Percentiles rank a stretch among this genome's conserved stretches.
These are phyloP conservation scores for Auxenochlorella pyrenoidosa DNA, from an alignment of 139 green algal species.

Conservation along the genomic window DNA sequence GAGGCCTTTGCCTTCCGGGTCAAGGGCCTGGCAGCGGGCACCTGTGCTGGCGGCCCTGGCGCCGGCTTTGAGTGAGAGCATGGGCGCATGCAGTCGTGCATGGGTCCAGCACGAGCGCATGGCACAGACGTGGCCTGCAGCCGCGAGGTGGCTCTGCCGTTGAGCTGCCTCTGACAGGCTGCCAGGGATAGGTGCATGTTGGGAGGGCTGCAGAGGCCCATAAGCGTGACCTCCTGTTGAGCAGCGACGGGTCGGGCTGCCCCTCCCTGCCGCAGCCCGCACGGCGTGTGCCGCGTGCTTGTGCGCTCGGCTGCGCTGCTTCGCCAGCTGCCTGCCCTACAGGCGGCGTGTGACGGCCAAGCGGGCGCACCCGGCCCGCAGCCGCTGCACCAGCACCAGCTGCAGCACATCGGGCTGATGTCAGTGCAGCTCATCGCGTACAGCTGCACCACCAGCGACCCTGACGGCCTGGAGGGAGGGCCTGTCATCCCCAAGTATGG, in stretches of 20 bases:
- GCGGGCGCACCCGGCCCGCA: neutral
- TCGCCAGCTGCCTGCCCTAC: neutral
- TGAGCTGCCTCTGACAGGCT: too few species aligned
- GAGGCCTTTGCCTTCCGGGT: neutral
- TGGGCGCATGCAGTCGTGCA: neutral
- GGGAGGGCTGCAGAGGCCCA: too few species aligned
- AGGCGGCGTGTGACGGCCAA: neutral
- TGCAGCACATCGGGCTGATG: neutral
- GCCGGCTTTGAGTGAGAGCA: neutral
- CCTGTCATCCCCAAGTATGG: neutral
- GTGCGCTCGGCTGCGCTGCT: conserved; percentile 2
- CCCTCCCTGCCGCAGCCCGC: neutral
- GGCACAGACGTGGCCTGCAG: too few species aligned
- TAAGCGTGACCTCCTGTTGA: too few species aligned
- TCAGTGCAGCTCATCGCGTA: neutral
- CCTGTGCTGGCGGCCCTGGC: neutral
- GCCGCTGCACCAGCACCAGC: neutral
- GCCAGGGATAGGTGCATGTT: too few species aligned
- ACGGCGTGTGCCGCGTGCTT: neutral
- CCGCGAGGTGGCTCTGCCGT: too few species aligned
- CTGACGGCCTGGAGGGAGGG: neutral
- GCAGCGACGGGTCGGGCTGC: too few species aligned
- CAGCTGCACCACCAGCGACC: neutral
- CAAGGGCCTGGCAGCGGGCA: neutral
- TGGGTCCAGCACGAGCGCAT: too few species aligned